Percentiles rank a stretch among this genome's conserved stretches.
Conservation (phyloP, 2,329 filamentous ascomycete species). For the Penicillium sp. region DNA sequence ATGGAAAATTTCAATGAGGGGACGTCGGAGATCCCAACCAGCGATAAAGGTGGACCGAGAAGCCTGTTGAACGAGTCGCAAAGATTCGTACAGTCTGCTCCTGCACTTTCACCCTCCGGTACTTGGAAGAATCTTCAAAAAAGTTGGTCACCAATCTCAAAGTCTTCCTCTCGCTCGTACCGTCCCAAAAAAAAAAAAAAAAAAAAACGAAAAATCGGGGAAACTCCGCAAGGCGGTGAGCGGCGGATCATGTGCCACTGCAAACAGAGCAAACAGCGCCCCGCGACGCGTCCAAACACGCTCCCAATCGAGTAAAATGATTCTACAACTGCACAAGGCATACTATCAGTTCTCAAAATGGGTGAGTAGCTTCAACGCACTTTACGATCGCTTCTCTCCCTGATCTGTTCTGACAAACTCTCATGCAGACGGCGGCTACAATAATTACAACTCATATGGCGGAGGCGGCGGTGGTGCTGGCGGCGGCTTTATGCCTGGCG, state of each 20-base stretch:
- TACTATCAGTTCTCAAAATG: slow-evolving; percentile 20
- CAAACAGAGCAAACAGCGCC: slow-evolving; percentile 26
- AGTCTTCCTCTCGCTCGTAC: slow-evolving; percentile 2
- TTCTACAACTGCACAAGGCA: slow-evolving; percentile 10
- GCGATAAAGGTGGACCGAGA: neutral
- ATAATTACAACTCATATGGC: slow-evolving; percentile 48
- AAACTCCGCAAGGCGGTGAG: slow-evolving; percentile 12
- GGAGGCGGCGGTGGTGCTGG: slow-evolving; percentile 48
- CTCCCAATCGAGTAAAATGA: slow-evolving; percentile 38
- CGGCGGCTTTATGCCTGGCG: slow-evolving; percentile 55
- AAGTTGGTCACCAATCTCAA: slow-evolving; percentile 2
- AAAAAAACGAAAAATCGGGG: slow-evolving; percentile 8
- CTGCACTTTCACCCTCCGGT: slow-evolving; percentile 4
- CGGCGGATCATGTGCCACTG: slow-evolving; percentile 4
- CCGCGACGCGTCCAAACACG: slow-evolving; percentile 36
- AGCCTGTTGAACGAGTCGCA: neutral
- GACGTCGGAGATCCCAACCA: neutral
- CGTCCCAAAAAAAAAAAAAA: slow-evolving; percentile 21
- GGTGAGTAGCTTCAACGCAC: slow-evolving; percentile 16
- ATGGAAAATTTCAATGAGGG: slow-evolving; percentile 9
- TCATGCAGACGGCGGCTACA: slow-evolving; percentile 30
- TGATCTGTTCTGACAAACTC: slow-evolving; percentile 2
- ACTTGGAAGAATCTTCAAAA: slow-evolving; percentile 7
- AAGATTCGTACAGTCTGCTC: too few species aligned
- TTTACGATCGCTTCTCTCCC: neutral